These are phyloP conservation scores for Schwanniomyces pseudopolymorphus DNA, from an alignment of 805 yeast species.

Conservation along the genomic window DNA sequence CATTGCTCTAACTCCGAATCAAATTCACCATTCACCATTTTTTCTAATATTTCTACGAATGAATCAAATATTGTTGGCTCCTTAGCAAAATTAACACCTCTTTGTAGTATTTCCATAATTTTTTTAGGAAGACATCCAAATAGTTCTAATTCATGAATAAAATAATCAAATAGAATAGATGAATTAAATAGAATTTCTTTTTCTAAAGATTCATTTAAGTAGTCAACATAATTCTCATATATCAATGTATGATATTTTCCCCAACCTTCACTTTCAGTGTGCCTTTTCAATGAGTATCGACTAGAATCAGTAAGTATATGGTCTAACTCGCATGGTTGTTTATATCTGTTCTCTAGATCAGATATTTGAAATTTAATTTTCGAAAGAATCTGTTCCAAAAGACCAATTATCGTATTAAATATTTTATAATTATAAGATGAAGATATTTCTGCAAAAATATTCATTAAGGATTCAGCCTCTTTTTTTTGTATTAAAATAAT, in stretches of 20 bases:
- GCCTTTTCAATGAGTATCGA: slow-evolving; percentile 42
- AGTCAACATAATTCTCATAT: slow-evolving; percentile 40
- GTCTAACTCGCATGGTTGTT: slow-evolving; percentile 52
- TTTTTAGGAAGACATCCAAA: slow-evolving; percentile 9
- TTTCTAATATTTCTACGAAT: slow-evolving; percentile 13
- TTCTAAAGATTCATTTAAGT: slow-evolving; percentile 49
- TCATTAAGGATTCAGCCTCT: slow-evolving; percentile 30
- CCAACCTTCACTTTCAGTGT: slow-evolving; percentile 61
- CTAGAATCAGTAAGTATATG: slow-evolving; percentile 47
- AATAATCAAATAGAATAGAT: slow-evolving; percentile 54
- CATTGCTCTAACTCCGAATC: slow-evolving; percentile 32
- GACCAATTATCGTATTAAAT: slow-evolving; percentile 14
- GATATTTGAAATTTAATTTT: slow-evolving; percentile 46
- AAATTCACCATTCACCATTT: slow-evolving; percentile 32
- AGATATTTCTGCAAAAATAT: slow-evolving; percentile 15
- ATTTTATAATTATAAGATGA: slow-evolving; percentile 15
- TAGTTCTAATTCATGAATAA: slow-evolving; percentile 22
- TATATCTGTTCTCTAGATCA: slow-evolving; percentile 51
- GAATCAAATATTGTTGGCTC: background rate
- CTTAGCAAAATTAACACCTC: background rate
- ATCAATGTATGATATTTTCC: slow-evolving; percentile 39
- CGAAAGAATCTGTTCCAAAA: slow-evolving; percentile 31
- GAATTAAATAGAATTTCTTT: slow-evolving; percentile 56
- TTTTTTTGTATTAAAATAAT: slow-evolving; percentile 42
- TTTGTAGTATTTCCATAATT: background rate